Percentiles rank a stretch among this genome's conserved stretches.
These are phyloP conservation scores for Pseudopithomyces chartarum DNA, from an alignment of 2,329 filamentous ascomycete species.

Conservation along the genomic window DNA sequence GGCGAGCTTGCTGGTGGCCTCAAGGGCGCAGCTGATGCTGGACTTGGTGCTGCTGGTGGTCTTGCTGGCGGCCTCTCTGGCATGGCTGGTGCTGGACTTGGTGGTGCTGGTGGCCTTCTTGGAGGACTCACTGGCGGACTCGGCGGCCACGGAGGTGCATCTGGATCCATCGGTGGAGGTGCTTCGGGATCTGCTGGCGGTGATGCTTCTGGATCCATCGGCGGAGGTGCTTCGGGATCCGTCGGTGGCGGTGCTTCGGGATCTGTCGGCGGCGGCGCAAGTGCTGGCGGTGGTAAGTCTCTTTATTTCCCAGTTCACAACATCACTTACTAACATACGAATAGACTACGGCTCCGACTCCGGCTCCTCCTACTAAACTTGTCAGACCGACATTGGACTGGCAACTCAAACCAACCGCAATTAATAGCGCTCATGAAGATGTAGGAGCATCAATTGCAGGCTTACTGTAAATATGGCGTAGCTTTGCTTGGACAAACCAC, in stretches of 20 bases:
- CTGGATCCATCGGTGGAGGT: slow-evolving; percentile 4
- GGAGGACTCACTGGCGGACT: slow-evolving; percentile 2
- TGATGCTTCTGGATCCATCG: background rate
- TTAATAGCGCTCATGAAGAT: too few species aligned
- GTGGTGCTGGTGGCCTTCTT: slow-evolving; percentile 5
- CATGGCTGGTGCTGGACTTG: background rate
- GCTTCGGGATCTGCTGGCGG: slow-evolving; percentile 6
- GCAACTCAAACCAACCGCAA: too few species aligned
- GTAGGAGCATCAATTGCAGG: too few species aligned
- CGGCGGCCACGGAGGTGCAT: slow-evolving; percentile 5
- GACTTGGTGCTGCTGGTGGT: background rate
- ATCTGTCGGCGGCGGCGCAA: background rate
- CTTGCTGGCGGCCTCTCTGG: background rate
- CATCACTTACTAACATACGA: too few species aligned
- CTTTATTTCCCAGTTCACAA: background rate
- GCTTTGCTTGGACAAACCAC: too few species aligned
- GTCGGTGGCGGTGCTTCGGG: background rate
- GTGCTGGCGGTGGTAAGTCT: background rate
- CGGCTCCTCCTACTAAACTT: too few species aligned
- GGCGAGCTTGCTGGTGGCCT: background rate
- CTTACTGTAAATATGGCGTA: too few species aligned
- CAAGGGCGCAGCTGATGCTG: background rate
- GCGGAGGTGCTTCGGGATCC: slow-evolving; percentile 8
- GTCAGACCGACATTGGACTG: too few species aligned
- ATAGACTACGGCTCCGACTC: too few species aligned